Percentiles rank a stretch among this genome's conserved stretches.
Evolutionary conservation across 2,329 filamentous ascomycete species (phyloP).

Genomic region (Colletotrichum spaethianum): DNA sequence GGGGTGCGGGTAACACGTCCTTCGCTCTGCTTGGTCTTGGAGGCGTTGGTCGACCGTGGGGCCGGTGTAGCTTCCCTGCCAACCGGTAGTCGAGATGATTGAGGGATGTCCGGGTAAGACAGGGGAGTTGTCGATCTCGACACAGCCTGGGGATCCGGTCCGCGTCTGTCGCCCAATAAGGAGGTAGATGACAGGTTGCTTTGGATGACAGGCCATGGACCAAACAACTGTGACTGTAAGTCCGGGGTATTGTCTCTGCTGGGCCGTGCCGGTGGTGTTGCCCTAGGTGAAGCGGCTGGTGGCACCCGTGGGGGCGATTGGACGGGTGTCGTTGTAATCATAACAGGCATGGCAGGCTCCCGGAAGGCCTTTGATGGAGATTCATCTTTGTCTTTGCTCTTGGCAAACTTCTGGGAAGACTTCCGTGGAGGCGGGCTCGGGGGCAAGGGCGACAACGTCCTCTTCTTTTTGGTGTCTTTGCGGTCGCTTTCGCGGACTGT

Average conservation of each 20-base stretch:
- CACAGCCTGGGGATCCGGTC: slow-evolving; percentile 54
- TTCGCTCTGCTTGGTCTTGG: slow-evolving; percentile 43
- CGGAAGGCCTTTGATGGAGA: slow-evolving; percentile 57
- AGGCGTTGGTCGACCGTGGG: slow-evolving; percentile 42
- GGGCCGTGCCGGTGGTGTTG: slow-evolving; percentile 70
- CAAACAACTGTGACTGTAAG: slow-evolving; percentile 69
- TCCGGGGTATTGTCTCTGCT: slow-evolving; percentile 78
- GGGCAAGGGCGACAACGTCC: slow-evolving; percentile 62
- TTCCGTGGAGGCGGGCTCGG: slow-evolving; percentile 75
- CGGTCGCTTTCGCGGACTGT: slow-evolving; percentile 71
- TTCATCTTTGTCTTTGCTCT: slow-evolving; percentile 52
- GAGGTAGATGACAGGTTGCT: slow-evolving; percentile 71
- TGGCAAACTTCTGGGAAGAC: slow-evolving; percentile 70
- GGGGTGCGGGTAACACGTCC: slow-evolving; percentile 59
- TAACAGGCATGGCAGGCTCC: slow-evolving; percentile 45
- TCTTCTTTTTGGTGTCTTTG: slow-evolving; percentile 58
- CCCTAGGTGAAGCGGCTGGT: slow-evolving; percentile 49
- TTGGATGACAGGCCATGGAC: slow-evolving; percentile 70
- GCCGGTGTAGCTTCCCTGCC: slow-evolving; percentile 54
- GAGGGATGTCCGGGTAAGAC: slow-evolving; percentile 49
- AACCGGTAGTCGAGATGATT: slow-evolving; percentile 47
- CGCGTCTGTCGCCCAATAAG: slow-evolving; percentile 60
- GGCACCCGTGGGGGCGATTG: slow-evolving; percentile 45
- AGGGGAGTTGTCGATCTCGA: slow-evolving; percentile 54
- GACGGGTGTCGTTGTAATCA: slow-evolving; percentile 43